These are phyloP conservation scores for Fonsecaea erecta DNA, from an alignment of 2,329 filamentous ascomycete species.

Conservation along the genomic window DNA sequence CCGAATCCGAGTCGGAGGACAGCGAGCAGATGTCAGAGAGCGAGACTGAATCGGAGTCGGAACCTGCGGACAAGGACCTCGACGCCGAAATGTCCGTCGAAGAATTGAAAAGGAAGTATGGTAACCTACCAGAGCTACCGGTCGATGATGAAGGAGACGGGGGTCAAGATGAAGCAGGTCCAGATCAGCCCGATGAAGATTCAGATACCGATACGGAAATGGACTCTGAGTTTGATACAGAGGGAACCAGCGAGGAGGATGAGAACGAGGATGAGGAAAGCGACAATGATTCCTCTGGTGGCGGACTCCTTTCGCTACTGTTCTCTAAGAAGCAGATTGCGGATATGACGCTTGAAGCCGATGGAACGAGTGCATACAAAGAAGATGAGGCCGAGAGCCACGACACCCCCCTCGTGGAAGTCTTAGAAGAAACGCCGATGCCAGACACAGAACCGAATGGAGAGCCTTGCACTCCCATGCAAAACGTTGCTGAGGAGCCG, in stretches of 20 bases:
- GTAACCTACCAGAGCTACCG: conserved; percentile 43
- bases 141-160: neutral
- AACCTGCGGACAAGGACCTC: conserved; percentile 48
- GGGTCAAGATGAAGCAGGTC: conserved; percentile 7
- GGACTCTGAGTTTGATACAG: conserved; percentile 55
- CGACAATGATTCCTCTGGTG: conserved; percentile 48
- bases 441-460: conserved; percentile 39
- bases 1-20: conserved; percentile 42
- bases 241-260: conserved; percentile 52
- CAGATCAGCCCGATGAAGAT: conserved; percentile 41
- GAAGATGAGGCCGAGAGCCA: conserved; percentile 33
- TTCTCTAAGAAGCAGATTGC: conserved; percentile 51
- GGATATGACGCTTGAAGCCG: conserved; percentile 31
- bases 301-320: conserved; percentile 51
- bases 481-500: conserved; percentile 13
- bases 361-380: conserved; percentile 43
- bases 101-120: conserved; percentile 54
- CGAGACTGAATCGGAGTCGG: conserved; percentile 50
- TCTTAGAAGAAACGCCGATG: conserved; percentile 37
- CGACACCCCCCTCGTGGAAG: conserved; percentile 18
- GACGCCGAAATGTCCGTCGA: conserved; percentile 54
- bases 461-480: conserved; percentile 38
- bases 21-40: conserved; percentile 53
- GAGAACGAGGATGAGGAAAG: conserved; percentile 48
- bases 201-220: conserved; percentile 47